Percentiles rank a stretch among this genome's conserved stretches.
Evolutionary conservation across 169 alveolate species (phyloP).

Genomic region (Plasmodium coatneyi): DNA sequence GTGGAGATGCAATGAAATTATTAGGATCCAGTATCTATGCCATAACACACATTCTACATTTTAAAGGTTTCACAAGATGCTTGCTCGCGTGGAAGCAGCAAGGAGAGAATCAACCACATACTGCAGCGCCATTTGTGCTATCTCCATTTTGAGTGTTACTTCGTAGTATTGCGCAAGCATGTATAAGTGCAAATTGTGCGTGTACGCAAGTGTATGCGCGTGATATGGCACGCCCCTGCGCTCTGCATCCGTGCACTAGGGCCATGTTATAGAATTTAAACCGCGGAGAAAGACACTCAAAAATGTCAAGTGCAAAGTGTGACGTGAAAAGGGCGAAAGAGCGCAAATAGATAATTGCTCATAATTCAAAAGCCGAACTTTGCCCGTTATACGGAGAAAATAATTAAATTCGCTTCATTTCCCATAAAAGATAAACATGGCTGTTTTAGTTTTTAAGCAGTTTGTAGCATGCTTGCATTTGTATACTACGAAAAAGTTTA

Average conservation of each 20-base stretch:
- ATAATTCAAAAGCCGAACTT: background rate
- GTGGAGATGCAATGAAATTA: background rate
- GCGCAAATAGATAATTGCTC: background rate
- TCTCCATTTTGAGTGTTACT: background rate
- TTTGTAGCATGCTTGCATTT: background rate
- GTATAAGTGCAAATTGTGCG: background rate
- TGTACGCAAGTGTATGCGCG: background rate
- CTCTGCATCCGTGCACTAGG: background rate
- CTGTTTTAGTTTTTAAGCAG: background rate
- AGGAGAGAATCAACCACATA: background rate
- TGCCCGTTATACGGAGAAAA: background rate
- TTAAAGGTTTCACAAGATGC: background rate
- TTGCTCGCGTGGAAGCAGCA: background rate
- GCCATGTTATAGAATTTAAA: background rate
- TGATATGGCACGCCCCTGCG: background rate
- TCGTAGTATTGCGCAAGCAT: background rate
- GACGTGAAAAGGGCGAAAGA: background rate
- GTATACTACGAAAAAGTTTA: conserved; percentile 27
- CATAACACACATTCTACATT: background rate
- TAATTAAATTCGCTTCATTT: background rate
- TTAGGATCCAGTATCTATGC: background rate
- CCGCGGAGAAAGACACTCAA: background rate
- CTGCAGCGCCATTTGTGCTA: background rate
- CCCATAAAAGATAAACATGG: background rate
- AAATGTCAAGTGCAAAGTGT: background rate